Base-by-base conservation (phyloP, 192 early-diverging fungal genomes). In the Coemansia sp. region DNA sequence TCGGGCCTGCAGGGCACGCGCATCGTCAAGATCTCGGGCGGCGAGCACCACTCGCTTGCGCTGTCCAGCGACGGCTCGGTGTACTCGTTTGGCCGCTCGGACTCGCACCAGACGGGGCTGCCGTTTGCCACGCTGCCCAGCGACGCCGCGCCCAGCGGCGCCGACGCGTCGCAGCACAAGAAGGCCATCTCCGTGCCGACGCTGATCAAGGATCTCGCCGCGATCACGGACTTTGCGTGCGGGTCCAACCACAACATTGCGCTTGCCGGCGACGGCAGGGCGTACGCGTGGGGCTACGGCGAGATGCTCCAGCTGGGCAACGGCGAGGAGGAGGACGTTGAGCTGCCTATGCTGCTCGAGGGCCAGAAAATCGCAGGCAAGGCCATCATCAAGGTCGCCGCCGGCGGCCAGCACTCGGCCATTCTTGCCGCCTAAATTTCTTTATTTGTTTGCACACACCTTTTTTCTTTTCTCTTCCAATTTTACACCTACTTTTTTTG, bases 261-360 rank as follows among this genome's bases (percentile, higher is more conserved):
- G 10, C 51, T 87, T 32, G 81, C 82, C 2, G 33, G 58, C 32
- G 83, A 84, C 30, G 86, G 86, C 44, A 65, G 80, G 7, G 82
- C 89, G 14, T 95, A 89, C 61, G 71, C 88, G 9, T 98, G 95
- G 94, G 95, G 95, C 22, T 95, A 88, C 64, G 92, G 91, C 40
- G 91, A 92, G 53, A 87, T 86, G 80, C 84, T 88, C 6, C 90
- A 90, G 63, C 84, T 94, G 31, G 89, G 89, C 22, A 95, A 91
- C 57, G 89, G 85, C 30, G 83, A 83, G 44, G 89, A 86, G 50
- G 84, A 84, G 44, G 93, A 97, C 65, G 88, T 87, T 8, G 64
- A 76, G 29, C 69, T 58, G 49, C 89, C 89, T 8, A 58, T 62
- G n/a, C 82, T 85, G 23, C 63, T 88, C 22, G 66, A 84, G 44